phyloP scores from a whole-genome alignment of 306 rosid species.

The Trifolium repens region DNA sequence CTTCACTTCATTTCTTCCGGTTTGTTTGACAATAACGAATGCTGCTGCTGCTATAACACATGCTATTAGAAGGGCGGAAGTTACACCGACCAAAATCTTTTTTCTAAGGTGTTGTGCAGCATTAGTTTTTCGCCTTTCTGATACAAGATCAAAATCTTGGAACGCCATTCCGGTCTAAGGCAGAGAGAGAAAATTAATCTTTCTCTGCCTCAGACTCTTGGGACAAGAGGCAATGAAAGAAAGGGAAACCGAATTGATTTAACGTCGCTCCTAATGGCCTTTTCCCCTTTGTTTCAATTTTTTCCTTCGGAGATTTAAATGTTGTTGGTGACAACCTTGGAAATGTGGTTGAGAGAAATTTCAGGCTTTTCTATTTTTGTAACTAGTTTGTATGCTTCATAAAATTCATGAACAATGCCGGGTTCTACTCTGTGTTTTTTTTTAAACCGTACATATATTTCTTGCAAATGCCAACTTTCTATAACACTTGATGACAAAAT shows the following conservation, averaged over 20 bases:
- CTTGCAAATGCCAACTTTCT: neutral
- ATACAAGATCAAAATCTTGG: constrained; percentile 74
- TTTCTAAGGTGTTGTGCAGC: constrained; percentile 38
- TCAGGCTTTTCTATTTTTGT: constrained; percentile 50
- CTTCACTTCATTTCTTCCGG: neutral
- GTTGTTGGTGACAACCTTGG: neutral
- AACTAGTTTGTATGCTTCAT: constrained; percentile 32
- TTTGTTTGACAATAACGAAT: constrained; percentile 8
- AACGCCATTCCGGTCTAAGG: constrained; percentile 73
- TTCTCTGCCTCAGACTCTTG: constrained; percentile 68
- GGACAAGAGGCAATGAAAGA: constrained; percentile 1
- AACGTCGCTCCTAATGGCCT: neutral
- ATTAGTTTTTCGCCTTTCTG: constrained; percentile 58
- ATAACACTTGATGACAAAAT: neutral
- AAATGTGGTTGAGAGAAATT: constrained; percentile 62
- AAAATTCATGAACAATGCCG: neutral
- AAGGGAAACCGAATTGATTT: neutral
- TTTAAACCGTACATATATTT: neutral
- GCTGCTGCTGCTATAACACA: constrained; percentile 47
- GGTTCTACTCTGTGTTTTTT: neutral
- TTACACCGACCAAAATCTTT: constrained; percentile 44
- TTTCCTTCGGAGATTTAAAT: constrained; percentile 16
- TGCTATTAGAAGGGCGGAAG: constrained; percentile 43
- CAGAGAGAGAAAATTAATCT: constrained; percentile 42
- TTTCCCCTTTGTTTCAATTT: constrained; percentile 2